These are phyloP conservation scores for Extremus antarcticus DNA, from an alignment of 495 filamentous ascomycete species.

Conservation along the genomic window DNA sequence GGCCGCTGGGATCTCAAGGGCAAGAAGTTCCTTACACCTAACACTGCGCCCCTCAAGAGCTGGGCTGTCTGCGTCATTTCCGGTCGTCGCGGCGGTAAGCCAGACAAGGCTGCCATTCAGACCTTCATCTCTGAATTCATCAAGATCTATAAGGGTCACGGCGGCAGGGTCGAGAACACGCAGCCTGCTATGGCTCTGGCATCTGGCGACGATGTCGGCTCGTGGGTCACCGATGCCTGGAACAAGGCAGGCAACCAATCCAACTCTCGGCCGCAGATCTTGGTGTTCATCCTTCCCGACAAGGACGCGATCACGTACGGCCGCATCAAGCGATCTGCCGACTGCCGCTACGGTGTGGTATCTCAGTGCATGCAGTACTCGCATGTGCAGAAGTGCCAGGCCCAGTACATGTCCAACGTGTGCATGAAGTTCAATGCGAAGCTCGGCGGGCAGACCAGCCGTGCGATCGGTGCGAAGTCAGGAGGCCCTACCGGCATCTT, in stretches of 20 bases:
- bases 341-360: conserved; percentile 66
- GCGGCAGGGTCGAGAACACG: conserved; percentile 46
- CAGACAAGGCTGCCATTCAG: conserved; percentile 36
- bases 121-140: conserved; percentile 52
- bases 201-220: conserved; percentile 38
- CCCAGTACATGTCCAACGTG: conserved; percentile 81
- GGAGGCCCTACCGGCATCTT: conserved; percentile 12
- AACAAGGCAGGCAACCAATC: conserved; percentile 37
- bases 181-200: conserved; percentile 27
- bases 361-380: conserved; percentile 57
- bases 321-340: conserved; percentile 69
- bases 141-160: conserved; percentile 55
- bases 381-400: conserved; percentile 49
- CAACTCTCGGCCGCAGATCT: conserved; percentile 32
- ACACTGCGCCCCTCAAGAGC: conserved; percentile 45
- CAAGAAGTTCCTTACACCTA: conserved; percentile 57
- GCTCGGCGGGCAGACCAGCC: conserved; percentile 67
- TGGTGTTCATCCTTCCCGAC: conserved; percentile 57
- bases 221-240: conserved; percentile 44
- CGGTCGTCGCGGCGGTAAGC: conserved; percentile 31
- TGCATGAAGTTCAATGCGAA: conserved; percentile 93
- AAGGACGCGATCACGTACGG: conserved; percentile 58
- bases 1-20: conserved; percentile 83
- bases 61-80: conserved; percentile 61
- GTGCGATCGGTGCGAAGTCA: conserved; percentile 28